A percentile compares a stretch with the other conserved stretches of the same genome.
phyloP scores from a whole-genome alignment of 352 stramenopile species.

The Phytophthora foliorum region DNA sequence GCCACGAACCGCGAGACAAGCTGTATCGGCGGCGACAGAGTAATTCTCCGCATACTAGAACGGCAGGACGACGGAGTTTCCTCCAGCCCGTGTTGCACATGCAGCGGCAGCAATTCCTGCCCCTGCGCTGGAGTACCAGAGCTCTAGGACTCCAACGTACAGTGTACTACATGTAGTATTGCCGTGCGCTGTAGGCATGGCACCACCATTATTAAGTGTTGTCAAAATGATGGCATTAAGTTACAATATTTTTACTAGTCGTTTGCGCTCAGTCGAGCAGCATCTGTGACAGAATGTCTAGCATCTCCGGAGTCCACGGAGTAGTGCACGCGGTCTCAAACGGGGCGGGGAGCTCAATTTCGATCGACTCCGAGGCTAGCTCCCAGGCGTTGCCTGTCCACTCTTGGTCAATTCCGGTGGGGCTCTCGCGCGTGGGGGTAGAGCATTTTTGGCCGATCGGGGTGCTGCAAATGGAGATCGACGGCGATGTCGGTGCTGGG shows the following conservation, averaged over 20 bases:
- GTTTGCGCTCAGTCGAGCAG: slow-evolving; percentile 41
- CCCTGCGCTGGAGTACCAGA: too few relatives aligned
- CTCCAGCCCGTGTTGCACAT: not conserved
- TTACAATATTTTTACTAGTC: slow-evolving; percentile 35
- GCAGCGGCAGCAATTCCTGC: not conserved
- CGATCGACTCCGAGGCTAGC: slow-evolving; percentile 17
- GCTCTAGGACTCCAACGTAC: too few relatives aligned
- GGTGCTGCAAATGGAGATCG: slow-evolving; percentile 32
- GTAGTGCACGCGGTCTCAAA: slow-evolving; percentile 40
- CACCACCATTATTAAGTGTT: slow-evolving; percentile 12
- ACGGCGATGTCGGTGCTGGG: slow-evolving; percentile 10
- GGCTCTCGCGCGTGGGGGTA: slow-evolving; percentile 33
- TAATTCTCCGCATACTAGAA: slow-evolving; percentile 23
- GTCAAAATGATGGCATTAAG: slow-evolving; percentile 29
- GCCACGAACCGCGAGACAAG: slow-evolving; percentile 6
- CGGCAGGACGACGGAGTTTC: slow-evolving; percentile 7
- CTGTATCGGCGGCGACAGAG: slow-evolving; percentile 12
- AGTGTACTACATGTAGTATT: too few relatives aligned
- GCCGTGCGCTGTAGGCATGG: too few relatives aligned
- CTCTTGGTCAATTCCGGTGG: slow-evolving; percentile 43
- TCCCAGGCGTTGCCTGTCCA: slow-evolving; percentile 37
- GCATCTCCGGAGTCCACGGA: slow-evolving; percentile 52
- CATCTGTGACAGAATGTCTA: slow-evolving; percentile 49
- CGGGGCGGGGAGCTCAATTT: slow-evolving; percentile 30
- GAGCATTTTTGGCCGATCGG: slow-evolving; percentile 33